phyloP scores from a whole-genome alignment of 2,329 filamentous ascomycete genomes.

The Alternaria triticimaculans region DNA sequence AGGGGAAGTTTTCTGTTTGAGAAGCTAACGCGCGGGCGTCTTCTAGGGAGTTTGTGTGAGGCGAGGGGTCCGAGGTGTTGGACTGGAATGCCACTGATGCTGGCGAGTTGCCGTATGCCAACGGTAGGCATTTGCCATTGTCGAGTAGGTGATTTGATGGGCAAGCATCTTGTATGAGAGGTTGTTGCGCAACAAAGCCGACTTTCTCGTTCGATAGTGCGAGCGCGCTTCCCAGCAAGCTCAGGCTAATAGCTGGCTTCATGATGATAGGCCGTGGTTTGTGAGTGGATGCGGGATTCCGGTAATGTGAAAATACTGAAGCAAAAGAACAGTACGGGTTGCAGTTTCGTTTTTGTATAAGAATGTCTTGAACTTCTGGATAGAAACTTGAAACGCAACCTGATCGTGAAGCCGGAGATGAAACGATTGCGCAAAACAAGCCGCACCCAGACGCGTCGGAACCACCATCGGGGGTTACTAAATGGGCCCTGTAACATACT shows the following conservation, averaged over 20 bases:
- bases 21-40: conserved; percentile 31
- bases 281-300: not conserved
- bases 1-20: conserved; percentile 32
- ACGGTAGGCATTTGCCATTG: conserved; percentile 33
- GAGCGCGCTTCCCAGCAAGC: conserved; percentile 29
- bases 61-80: conserved; percentile 25
- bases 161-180: conserved; percentile 32
- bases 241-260: conserved; percentile 27
- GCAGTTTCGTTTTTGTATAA: not conserved
- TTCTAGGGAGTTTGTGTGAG: conserved; percentile 19
- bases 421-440: conserved; percentile 22
- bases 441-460: not conserved
- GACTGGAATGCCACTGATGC: conserved; percentile 17
- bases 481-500: not conserved
- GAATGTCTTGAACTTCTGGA: not conserved
- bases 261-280: conserved; percentile 17
- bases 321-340: not conserved
- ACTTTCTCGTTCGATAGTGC: conserved; percentile 30
- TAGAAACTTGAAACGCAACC: conserved; percentile 29
- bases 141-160: conserved; percentile 31
- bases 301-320: not conserved
- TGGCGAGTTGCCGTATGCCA: conserved; percentile 7
- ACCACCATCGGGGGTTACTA: not conserved
- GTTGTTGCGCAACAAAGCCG: conserved; percentile 26
- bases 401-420: conserved; percentile 26